Evolutionary conservation across 768 basidiomycete genomes (phyloP), one percentile per base, ranked within the genome.

Genomic region (Leccinum subtestaceum): DNA sequence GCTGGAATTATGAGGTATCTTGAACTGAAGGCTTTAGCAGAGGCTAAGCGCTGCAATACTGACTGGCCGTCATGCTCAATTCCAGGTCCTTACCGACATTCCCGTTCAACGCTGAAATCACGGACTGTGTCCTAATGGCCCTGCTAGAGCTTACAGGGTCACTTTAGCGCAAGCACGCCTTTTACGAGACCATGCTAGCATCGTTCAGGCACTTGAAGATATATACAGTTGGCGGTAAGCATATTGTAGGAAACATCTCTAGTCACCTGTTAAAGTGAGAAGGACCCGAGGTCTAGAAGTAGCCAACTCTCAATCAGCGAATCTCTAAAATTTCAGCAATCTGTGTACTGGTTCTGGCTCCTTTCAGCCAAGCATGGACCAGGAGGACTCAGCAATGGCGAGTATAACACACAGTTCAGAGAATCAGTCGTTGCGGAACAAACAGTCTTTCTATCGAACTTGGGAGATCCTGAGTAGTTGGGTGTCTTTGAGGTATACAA

Each of bases 141-240:
- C 21, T 72, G 32, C 73, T 36, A 61, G 5, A 66, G 68, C 19
- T 63, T 77, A 40, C 59, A 52, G 25, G 61, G 63, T 25, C 63
- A 71, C 47, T 60, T 60, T 38, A 12, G 43, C 63, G 27, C 65
- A 60, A 72, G 73, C 52, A 54, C 36, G 57, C 54, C 17, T 59
- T 11, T 51, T 79, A 19, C 63, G 63, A 12, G n/a, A 49, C 2
- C 66, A 71, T 53, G 72, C 71, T 11, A 25, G 49, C n/a, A 60
- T 65, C 13, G 69, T 75, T 19, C 63, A 49, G 4, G 49, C 55
- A 4, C 57, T 80, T 34, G 78, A 78, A 64, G 72, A 73, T 48
- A 59, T 78, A 1, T 80, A 75, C 60, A 80, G 79, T 53, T 63
- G 70, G 53, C 74, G 74, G 80, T 74, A 65, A 47, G 70, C 4